Conservation (phyloP, 2,329 filamentous ascomycete genomes). For the Fusarium palustre region DNA sequence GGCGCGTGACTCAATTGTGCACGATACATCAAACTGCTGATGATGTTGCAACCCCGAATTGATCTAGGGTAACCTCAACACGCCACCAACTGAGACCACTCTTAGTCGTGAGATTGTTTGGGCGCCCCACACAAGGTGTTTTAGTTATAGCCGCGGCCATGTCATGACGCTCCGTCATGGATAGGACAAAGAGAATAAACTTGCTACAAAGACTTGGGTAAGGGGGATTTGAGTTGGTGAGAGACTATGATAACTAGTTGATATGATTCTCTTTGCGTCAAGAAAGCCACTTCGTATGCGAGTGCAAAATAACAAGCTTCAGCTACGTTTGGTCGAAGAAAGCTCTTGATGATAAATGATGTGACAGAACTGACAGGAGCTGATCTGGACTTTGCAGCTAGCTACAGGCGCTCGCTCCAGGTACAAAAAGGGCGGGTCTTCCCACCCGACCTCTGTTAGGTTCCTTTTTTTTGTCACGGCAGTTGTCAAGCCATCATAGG, state of each 20-base stretch:
- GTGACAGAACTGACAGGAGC: slow-evolving; percentile 31
- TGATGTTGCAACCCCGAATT: slow-evolving; percentile 1
- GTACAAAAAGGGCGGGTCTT: slow-evolving; percentile 51
- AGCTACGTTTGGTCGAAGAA: background rate
- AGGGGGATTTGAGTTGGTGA: background rate
- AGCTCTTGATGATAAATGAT: slow-evolving; percentile 36
- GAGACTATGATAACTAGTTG: background rate
- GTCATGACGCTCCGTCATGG: slow-evolving; percentile 6
- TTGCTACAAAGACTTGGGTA: background rate
- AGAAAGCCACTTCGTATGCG: background rate
- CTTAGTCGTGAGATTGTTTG: slow-evolving; percentile 18
- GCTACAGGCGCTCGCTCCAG: slow-evolving; percentile 18
- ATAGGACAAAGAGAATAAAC: background rate
- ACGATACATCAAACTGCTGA: slow-evolving; percentile 11
- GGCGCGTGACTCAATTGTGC: slow-evolving; percentile 8
- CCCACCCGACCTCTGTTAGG: slow-evolving; percentile 46
- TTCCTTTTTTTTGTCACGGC: slow-evolving; percentile 31
- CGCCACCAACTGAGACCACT: slow-evolving; percentile 41
- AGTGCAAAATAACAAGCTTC: background rate
- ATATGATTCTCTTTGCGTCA: background rate
- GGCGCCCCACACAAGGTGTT: slow-evolving; percentile 32
- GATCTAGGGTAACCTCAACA: slow-evolving; percentile 38
- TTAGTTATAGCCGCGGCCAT: slow-evolving; percentile 38
- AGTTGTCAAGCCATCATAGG: slow-evolving; percentile 45
- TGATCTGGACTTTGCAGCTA: slow-evolving; percentile 1